Evolutionary conservation across 164 flowering plant species (phyloP), one percentile per base, ranked within the genome.

Genomic region (Magnolia officinalis): DNA sequence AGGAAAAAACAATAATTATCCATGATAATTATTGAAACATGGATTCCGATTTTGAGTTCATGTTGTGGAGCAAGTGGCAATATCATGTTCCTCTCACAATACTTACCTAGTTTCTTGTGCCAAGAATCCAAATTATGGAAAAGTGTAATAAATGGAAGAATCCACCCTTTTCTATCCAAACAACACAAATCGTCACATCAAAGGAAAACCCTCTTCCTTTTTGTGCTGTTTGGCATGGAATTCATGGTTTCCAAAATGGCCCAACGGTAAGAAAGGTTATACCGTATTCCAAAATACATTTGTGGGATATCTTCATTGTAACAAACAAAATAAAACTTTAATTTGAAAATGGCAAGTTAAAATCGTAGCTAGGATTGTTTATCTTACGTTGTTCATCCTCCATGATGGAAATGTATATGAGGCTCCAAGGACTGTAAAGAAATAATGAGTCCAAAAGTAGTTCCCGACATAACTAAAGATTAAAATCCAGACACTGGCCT

Each of bases 361-460:
- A 70, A 49, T 13, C 58, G 20, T 7, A 64, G 50, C 7, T 7
- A 65, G 8, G 16, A 24, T 26, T 63, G 11, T 19, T 49, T 52
- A 21, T 21, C 95, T 89, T 86, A 96, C 99, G 83, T 94, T 82
- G 78, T 96, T 96, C 99, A 96, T 96, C 85, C 74, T 94, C 97
- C 98, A 96, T 45, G 98, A 96, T 50, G 99, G 99, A 79, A 96
- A 96, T 70, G 98, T 92, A 76, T 96, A 94, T 49, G 99, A 87
- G 80, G 99, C 99, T 71, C 99, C 99, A 86, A 96, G 80, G 61
- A 96, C 98, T n/a, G 90, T 91, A 89, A 96, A 96, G 84, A 96
- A 96, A 81, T 96, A 96, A 79, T 96, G 99, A 63, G 99, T 94
- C 98, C 99, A 96, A 78, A 94, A 96, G 86, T 96, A 94, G 82